A percentile compares a stretch with the other conserved stretches of the same genome.
phyloP scores from a whole-genome alignment of 2,329 filamentous ascomycete genomes.

The Ophiostoma populinum region DNA sequence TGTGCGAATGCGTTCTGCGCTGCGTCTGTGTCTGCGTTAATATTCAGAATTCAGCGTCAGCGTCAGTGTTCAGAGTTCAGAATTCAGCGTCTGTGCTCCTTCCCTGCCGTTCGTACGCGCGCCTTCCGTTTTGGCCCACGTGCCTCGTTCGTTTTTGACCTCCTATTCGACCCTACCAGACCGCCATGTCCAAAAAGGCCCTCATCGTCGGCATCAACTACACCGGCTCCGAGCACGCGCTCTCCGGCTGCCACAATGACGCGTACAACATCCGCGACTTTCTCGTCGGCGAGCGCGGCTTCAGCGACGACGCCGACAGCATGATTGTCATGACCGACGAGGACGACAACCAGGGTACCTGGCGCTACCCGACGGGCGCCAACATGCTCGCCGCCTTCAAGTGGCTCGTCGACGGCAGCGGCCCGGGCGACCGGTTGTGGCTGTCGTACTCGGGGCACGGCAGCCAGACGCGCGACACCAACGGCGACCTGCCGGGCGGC shows the following conservation, averaged over 20 bases:
- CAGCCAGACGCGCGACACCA: constrained; percentile 29
- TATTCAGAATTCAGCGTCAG: too few relatives aligned
- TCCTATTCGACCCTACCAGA: neutral
- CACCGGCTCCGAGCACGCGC: constrained; percentile 36
- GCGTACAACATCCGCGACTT: constrained; percentile 20
- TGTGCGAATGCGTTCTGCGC: too few relatives aligned
- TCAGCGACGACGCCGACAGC: constrained; percentile 16
- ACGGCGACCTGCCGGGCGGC: constrained; percentile 18
- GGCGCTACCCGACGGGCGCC: constrained; percentile 18
- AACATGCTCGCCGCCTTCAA: constrained; percentile 32
- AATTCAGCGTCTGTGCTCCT: too few relatives aligned
- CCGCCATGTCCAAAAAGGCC: constrained; percentile 12
- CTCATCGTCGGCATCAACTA: constrained; percentile 39
- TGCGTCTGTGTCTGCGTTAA: too few relatives aligned
- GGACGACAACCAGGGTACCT: constrained; percentile 17
- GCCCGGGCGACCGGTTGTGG: constrained; percentile 34
- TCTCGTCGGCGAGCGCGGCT: constrained; percentile 20
- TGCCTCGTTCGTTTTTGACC: too few relatives aligned
- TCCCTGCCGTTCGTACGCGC: too few relatives aligned
- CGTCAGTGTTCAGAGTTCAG: too few relatives aligned
- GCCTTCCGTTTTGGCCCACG: too few relatives aligned
- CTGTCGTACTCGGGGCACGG: constrained; percentile 43
- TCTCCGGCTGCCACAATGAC: constrained; percentile 35
- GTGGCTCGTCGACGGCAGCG: constrained; percentile 33
- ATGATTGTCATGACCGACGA: constrained; percentile 21